These are phyloP conservation scores for Vanrija pseudolonga DNA, from an alignment of 1,284 basidiomycete genomes.

Conservation along the genomic window DNA sequence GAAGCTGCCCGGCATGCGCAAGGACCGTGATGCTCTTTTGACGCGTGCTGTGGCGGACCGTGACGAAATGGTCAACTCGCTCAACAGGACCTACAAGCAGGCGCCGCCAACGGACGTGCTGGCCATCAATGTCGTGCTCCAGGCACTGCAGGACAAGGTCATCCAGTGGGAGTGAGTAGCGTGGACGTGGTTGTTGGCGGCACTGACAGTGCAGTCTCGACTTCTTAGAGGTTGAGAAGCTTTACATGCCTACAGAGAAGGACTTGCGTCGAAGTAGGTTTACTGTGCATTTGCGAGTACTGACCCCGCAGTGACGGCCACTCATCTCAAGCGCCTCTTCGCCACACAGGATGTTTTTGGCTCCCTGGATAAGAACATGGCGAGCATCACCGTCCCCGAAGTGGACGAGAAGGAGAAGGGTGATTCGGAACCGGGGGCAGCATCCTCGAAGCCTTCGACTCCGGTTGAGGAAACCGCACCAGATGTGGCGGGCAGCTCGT, in stretches of 20 bases:
- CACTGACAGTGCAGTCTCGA: constrained; percentile 25
- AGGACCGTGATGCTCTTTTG: constrained; percentile 55
- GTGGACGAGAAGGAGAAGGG: constrained; percentile 60
- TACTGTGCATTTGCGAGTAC: background rate
- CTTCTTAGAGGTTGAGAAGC: constrained; percentile 57
- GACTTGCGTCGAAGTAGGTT: constrained; percentile 43
- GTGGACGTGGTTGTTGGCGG: background rate
- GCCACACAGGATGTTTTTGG: constrained; percentile 51
- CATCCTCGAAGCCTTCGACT: constrained; percentile 16
- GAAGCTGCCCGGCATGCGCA: constrained; percentile 36
- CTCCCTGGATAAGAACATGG: constrained; percentile 41
- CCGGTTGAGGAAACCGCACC: constrained; percentile 3
- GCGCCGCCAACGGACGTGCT: constrained; percentile 79
- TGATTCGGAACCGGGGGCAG: background rate
- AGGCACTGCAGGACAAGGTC: constrained; percentile 85
- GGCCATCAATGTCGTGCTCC: constrained; percentile 80
- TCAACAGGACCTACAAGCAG: constrained; percentile 76
- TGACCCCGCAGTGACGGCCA: constrained; percentile 38
- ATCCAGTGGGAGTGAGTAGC: constrained; percentile 78
- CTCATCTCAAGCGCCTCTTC: constrained; percentile 54
- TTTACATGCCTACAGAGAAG: constrained; percentile 50
- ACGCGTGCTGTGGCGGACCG: constrained; percentile 68
- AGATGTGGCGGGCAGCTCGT: background rate
- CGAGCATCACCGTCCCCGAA: constrained; percentile 65
- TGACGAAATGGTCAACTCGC: constrained; percentile 67